Conservation (phyloP, 495 filamentous ascomycete species). For the Bacidia gigantensis region DNA sequence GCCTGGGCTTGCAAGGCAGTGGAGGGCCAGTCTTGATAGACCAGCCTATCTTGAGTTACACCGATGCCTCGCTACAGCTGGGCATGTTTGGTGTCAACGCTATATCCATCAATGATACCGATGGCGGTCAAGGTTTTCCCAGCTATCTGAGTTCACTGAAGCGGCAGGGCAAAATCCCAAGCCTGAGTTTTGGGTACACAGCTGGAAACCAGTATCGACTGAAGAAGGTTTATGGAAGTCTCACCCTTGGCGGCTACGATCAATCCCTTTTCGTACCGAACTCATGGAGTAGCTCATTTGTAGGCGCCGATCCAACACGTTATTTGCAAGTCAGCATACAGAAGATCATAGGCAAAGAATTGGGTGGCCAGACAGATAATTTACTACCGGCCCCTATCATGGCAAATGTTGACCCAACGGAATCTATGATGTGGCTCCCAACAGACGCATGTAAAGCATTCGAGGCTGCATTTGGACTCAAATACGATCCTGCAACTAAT, state of each 20-base stretch:
- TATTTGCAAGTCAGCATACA: conserved; percentile 37
- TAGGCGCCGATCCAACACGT: conserved; percentile 28
- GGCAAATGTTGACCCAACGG: conserved; percentile 38
- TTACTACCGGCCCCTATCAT: conserved; percentile 15
- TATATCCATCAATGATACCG: conserved; percentile 34
- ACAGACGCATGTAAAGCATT: conserved; percentile 37
- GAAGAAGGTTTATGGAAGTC: conserved; percentile 36
- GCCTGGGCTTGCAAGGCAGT: conserved; percentile 28
- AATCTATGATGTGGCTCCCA: conserved; percentile 43
- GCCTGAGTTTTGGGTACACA: conserved; percentile 41
- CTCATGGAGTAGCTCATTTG: conserved; percentile 34
- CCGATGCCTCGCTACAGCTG: conserved; percentile 37
- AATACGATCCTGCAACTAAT: conserved; percentile 27
- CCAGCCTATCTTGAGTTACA: conserved; percentile 35
- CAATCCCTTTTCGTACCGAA: conserved; percentile 35
- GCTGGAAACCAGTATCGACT: conserved; percentile 41
- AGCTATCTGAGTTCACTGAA: conserved; percentile 37
- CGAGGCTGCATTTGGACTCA: conserved; percentile 38
- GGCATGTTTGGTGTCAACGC: conserved; percentile 41
- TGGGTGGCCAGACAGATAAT: conserved; percentile 9
- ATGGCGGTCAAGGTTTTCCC: conserved; percentile 27
- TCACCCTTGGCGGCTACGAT: conserved; percentile 47
- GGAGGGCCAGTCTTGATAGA: conserved; percentile 31
- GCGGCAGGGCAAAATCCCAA: conserved; percentile 33
- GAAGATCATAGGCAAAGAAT: conserved; percentile 29